phyloP scores from a whole-genome alignment of 148 eudicot species.

The Pharnaceum exiguum region DNA sequence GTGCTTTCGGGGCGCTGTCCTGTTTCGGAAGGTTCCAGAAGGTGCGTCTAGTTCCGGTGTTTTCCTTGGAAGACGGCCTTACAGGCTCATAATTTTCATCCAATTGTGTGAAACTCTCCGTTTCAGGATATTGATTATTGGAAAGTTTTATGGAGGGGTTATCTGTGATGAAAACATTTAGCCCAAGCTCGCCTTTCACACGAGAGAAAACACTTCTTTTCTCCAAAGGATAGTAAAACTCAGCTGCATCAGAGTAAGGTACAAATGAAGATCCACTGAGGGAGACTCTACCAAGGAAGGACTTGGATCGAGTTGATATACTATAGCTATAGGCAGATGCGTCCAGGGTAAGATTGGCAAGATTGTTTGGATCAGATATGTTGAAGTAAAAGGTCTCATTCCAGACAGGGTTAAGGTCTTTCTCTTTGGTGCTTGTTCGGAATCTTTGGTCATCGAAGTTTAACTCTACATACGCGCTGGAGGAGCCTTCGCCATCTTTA shows the following conservation, averaged over 20 bases:
- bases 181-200: slow-evolving; percentile 77
- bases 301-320: slow-evolving; percentile 28
- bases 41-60: slow-evolving; percentile 30
- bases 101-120: slow-evolving; percentile 29
- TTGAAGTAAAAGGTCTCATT: slow-evolving; percentile 79
- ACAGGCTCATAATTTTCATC: slow-evolving; percentile 17
- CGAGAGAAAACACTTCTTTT: slow-evolving; percentile 56
- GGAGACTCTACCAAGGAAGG: slow-evolving; percentile 66
- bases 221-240: slow-evolving; percentile 71
- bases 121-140: slow-evolving; percentile 33
- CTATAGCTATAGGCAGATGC: slow-evolving; percentile 51
- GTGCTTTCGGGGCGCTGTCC: slow-evolving; percentile 11
- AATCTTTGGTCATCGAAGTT: slow-evolving; percentile 63
- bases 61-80: slow-evolving; percentile 23
- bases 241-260: slow-evolving; percentile 59
- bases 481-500: slow-evolving; percentile 73
- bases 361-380: slow-evolving; percentile 51
- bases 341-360: slow-evolving; percentile 52
- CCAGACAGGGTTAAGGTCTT: slow-evolving; percentile 77
- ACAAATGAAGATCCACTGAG: slow-evolving; percentile 68
- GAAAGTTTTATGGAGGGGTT: slow-evolving; percentile 45
- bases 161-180: slow-evolving; percentile 62
- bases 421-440: slow-evolving; percentile 65
- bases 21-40: slow-evolving; percentile 31
- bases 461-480: slow-evolving; percentile 73